Evolutionary conservation across 2,329 filamentous ascomycete species (phyloP).

Genomic region (Aspergillus flavus): DNA sequence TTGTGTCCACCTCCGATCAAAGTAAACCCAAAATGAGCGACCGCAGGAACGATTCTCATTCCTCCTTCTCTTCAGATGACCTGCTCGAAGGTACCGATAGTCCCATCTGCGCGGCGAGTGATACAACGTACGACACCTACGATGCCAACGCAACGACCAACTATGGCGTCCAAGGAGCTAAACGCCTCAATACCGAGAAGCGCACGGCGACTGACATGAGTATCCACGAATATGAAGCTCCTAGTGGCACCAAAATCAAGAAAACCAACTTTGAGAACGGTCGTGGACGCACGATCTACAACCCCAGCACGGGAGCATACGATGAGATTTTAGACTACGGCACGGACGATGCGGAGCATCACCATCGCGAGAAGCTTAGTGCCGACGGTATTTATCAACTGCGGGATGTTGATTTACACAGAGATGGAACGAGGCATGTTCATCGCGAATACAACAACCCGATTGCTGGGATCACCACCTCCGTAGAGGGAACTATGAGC

Average conservation of each 20-base stretch:
- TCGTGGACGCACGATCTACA: background rate
- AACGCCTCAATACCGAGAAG: background rate
- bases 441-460: background rate
- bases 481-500: background rate
- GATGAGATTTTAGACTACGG: background rate
- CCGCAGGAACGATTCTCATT: background rate
- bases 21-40: background rate
- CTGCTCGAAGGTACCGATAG: background rate
- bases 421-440: background rate
- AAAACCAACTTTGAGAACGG: background rate
- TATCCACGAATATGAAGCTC: background rate
- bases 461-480: background rate
- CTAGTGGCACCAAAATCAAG: background rate
- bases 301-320: background rate
- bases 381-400: background rate
- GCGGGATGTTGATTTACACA: background rate
- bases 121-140: background rate
- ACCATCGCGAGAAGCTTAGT: background rate
- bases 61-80: background rate
- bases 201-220: background rate
- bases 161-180: background rate
- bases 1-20: background rate
- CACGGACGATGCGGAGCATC: background rate
- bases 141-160: background rate
- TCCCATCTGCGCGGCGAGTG: background rate